Evolutionary conservation across 441 rosid species (phyloP).

Genomic region (Pelargonium exstipulatum): DNA sequence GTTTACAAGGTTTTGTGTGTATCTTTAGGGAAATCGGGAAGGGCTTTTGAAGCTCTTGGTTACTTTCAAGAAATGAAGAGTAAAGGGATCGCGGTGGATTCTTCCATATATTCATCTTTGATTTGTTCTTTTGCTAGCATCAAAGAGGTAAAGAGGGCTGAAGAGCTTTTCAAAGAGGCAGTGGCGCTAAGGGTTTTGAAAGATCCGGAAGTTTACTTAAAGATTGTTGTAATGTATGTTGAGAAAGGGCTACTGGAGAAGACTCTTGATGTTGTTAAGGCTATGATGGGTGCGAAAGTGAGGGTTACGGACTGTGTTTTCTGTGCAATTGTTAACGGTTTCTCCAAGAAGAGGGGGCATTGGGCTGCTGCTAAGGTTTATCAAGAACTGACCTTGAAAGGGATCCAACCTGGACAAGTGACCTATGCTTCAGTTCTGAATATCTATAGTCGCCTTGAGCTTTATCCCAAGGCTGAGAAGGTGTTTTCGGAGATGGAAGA

Average conservation of each 20-base stretch:
- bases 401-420: constrained; percentile 77
- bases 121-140: constrained; percentile 48
- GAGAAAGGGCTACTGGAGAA: constrained; percentile 52
- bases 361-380: constrained; percentile 44
- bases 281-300: constrained; percentile 40
- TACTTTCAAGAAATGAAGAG: constrained; percentile 48
- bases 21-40: constrained; percentile 54
- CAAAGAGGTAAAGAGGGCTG: constrained; percentile 32
- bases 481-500: constrained; percentile 58
- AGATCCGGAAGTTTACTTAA: constrained; percentile 67
- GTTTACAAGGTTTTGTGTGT: constrained; percentile 42
- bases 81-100: constrained; percentile 38
- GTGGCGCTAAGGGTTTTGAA: constrained; percentile 38
- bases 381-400: constrained; percentile 40
- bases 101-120: constrained; percentile 48
- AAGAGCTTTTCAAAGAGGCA: constrained; percentile 64
- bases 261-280: constrained; percentile 47
- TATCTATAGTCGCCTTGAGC: constrained; percentile 48
- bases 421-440: constrained; percentile 68
- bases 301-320: constrained; percentile 66
- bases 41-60: constrained; percentile 55
- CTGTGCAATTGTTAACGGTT: constrained; percentile 66
- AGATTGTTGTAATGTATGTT: constrained; percentile 59
- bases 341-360: constrained; percentile 52
- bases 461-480: constrained; percentile 50